phyloP scores from a whole-genome alignment of 495 filamentous ascomycete genomes.

The Zalerion maritima region DNA sequence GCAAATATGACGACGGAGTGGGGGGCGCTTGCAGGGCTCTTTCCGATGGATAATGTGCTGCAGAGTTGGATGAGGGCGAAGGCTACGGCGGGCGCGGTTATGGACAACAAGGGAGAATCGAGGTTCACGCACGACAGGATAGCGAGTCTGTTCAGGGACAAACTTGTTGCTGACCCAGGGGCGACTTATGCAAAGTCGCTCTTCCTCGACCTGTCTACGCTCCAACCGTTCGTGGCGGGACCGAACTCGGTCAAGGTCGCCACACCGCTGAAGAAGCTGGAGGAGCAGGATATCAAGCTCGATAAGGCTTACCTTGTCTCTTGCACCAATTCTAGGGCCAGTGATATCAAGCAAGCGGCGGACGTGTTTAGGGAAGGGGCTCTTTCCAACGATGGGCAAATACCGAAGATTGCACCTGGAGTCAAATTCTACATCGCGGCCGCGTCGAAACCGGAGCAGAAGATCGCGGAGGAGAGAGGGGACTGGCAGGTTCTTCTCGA shows the following conservation, averaged over 20 bases:
- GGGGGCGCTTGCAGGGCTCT: conserved; percentile 70
- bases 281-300: conserved; percentile 53
- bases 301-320: conserved; percentile 83
- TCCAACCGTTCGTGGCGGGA: conserved; percentile 77
- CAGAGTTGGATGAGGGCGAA: conserved; percentile 64
- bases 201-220: conserved; percentile 60
- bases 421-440: conserved; percentile 89
- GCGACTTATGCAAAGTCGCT: conserved; percentile 75
- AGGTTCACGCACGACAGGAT: conserved; percentile 56
- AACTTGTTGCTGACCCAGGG: conserved; percentile 54
- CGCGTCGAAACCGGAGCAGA: conserved; percentile 69
- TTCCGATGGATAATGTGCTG: conserved; percentile 67
- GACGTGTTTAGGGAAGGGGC: conserved; percentile 73
- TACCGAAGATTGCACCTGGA: conserved; percentile 59
- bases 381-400: conserved; percentile 33
- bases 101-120: conserved; percentile 17
- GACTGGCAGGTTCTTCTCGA: conserved; percentile 79
- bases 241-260: conserved; percentile 86
- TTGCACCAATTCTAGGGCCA: conserved; percentile 78
- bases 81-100: conserved; percentile 53
- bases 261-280: conserved; percentile 64
- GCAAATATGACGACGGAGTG: conserved; percentile 96
- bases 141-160: conserved; percentile 55
- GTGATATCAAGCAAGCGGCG: conserved; percentile 72
- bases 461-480: conserved; percentile 61